Percentiles rank a stretch among this genome's conserved stretches.
Evolutionary conservation across 73 alveolate genomes (phyloP).

Genomic region (Paramecium pentaurelia): DNA sequence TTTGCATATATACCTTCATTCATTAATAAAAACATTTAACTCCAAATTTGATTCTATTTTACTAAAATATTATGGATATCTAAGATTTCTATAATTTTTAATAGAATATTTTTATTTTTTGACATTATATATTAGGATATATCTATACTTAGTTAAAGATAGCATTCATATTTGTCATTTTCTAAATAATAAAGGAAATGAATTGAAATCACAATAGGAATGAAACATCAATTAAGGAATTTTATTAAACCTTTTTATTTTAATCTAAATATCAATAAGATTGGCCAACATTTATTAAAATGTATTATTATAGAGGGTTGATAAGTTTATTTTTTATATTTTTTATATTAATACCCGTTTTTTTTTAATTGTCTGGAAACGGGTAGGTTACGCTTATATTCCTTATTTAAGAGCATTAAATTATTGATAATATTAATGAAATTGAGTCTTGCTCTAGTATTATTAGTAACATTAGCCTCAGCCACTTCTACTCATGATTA

Average conservation of each 20-base stretch:
- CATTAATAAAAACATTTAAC: neutral
- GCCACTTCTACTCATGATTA: conserved; percentile 40
- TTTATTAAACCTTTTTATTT: too few relatives aligned
- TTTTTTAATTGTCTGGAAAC: neutral
- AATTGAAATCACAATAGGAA: too few relatives aligned
- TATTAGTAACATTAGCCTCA: neutral
- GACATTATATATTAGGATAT: neutral
- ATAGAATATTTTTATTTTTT: neutral
- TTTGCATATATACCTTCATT: neutral
- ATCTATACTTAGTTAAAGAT: too few relatives aligned
- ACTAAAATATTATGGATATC: neutral
- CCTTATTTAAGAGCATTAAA: neutral
- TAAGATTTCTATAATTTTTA: neutral
- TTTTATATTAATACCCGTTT: conserved; percentile 1
- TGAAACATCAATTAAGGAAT: neutral
- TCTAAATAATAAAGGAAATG: neutral
- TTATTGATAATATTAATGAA: neutral
- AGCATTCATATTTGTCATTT: neutral
- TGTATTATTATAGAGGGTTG: neutral
- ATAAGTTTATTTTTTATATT: neutral
- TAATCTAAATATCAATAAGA: neutral
- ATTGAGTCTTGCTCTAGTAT: neutral
- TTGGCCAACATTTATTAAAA: too few relatives aligned
- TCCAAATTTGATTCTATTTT: neutral
- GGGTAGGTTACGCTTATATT: neutral